These are phyloP conservation scores for Vitis cinerea DNA, from an alignment of 164 flowering plant genomes.

Conservation along the genomic window DNA sequence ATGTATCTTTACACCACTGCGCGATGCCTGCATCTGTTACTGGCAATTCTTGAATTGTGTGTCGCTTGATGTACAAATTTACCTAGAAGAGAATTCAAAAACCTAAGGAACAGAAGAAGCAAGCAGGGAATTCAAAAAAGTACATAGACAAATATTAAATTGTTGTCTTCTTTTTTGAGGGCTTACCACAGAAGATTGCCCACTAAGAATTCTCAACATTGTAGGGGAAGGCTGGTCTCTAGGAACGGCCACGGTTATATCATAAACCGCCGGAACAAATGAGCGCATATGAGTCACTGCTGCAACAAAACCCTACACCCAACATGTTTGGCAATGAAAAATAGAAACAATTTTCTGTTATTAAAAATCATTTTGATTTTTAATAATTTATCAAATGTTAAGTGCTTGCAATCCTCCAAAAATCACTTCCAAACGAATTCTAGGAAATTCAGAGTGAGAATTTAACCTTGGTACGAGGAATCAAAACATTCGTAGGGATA, in stretches of 20 bases:
- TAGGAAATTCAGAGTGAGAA: too few relatives aligned
- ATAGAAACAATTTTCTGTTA: too few relatives aligned
- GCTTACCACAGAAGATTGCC: slow-evolving; percentile 72
- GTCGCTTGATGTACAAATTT: slow-evolving; percentile 42
- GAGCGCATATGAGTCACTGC: slow-evolving; percentile 61
- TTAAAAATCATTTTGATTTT: too few relatives aligned
- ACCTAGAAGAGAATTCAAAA: slow-evolving; percentile 22
- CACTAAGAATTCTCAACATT: slow-evolving; percentile 56
- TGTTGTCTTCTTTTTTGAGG: neutral
- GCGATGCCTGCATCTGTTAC: slow-evolving; percentile 67
- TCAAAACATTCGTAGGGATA: slow-evolving; percentile 69
- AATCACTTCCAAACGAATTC: too few relatives aligned
- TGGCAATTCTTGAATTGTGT: slow-evolving; percentile 69
- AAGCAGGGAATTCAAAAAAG: neutral
- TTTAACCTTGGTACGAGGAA: slow-evolving; percentile 82
- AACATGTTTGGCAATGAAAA: neutral
- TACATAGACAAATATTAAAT: neutral
- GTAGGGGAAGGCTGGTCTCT: slow-evolving; percentile 55
- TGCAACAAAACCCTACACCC: slow-evolving; percentile 67
- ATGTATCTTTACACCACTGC: slow-evolving; percentile 84
- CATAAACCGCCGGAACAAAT: slow-evolving; percentile 79
- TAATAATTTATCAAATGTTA: too few relatives aligned
- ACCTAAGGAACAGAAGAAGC: neutral
- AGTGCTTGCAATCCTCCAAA: too few relatives aligned
- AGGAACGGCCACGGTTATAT: slow-evolving; percentile 36